Evolutionary conservation across 768 basidiomycete genomes (phyloP).

Genomic region (Termitomyces eurrhizus): DNA sequence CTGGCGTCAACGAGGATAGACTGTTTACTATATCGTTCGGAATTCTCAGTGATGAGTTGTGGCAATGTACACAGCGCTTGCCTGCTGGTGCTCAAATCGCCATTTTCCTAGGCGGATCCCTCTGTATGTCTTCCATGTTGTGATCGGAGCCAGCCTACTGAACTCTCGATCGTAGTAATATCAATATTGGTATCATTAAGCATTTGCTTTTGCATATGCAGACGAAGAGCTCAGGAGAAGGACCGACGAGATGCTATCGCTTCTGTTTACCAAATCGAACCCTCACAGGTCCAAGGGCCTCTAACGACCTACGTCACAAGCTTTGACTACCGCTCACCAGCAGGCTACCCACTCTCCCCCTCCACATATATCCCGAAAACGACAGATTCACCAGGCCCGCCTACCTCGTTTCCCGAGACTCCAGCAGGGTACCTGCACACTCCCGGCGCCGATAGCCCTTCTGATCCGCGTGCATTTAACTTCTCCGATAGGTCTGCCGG

Average conservation of each 20-base stretch:
- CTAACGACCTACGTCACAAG: conserved; percentile 16
- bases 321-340: conserved; percentile 17
- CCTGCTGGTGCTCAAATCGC: conserved; percentile 16
- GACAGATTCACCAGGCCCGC: conserved; percentile 2
- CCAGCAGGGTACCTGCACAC: conserved; percentile 14
- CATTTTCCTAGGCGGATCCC: conserved; percentile 13
- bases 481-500: conserved; percentile 5
- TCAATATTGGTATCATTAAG: conserved; percentile 9
- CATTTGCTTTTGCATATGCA: conserved; percentile 12
- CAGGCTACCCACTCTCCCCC: conserved; percentile 13
- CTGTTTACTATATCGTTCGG: not conserved
- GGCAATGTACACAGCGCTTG: conserved; percentile 15
- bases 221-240: conserved; percentile 9
- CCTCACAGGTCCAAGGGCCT: conserved; percentile 19
- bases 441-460: conserved; percentile 5
- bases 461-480: conserved; percentile 4
- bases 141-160: not conserved
- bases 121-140: conserved; percentile 9
- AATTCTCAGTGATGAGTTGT: conserved; percentile 14
- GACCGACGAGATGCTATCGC: conserved; percentile 14
- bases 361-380: conserved; percentile 6
- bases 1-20: not conserved
- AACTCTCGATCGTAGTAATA: conserved; percentile 7
- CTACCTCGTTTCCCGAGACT: conserved; percentile 12
- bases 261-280: conserved; percentile 19